phyloP scores from a whole-genome alignment of 805 yeast genomes.

The Kregervanrija pseudodelftensis region DNA sequence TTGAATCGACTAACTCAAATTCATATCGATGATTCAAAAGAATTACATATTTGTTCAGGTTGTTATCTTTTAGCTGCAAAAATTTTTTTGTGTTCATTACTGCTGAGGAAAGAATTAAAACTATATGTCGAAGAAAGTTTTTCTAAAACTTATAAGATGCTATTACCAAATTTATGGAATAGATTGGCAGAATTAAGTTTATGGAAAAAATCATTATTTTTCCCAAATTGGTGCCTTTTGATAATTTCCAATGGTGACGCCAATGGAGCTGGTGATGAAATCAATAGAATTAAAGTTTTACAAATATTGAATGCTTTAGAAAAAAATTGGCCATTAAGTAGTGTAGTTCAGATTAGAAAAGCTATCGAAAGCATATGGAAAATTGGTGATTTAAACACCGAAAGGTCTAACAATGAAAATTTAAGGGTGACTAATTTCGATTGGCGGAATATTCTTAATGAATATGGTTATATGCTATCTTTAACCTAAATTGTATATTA shows the following conservation, averaged over 20 bases:
- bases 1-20: conserved; percentile 9
- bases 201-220: conserved; percentile 13
- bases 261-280: conserved; percentile 11
- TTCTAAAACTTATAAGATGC: conserved; percentile 1
- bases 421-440: conserved; percentile 9
- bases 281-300: conserved; percentile 12
- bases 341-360: conserved; percentile 14
- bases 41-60: conserved; percentile 15
- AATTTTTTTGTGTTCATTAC: conserved; percentile 13
- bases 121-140: conserved; percentile 7
- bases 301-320: conserved; percentile 16
- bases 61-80: conserved; percentile 16
- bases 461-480: conserved; percentile 19
- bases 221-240: conserved; percentile 28
- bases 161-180: conserved; percentile 8
- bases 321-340: conserved; percentile 23
- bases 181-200: conserved; percentile 9
- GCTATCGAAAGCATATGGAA: conserved; percentile 27
- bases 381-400: conserved; percentile 16
- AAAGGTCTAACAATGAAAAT: conserved; percentile 3
- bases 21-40: conserved; percentile 2
- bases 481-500: conserved; percentile 13
- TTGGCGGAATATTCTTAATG: conserved; percentile 24
- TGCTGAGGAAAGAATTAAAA: conserved; percentile 8
- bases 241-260: conserved; percentile 17